phyloP scores from a whole-genome alignment of 2,329 filamentous ascomycete species.

The Talaromyces sp. region DNA sequence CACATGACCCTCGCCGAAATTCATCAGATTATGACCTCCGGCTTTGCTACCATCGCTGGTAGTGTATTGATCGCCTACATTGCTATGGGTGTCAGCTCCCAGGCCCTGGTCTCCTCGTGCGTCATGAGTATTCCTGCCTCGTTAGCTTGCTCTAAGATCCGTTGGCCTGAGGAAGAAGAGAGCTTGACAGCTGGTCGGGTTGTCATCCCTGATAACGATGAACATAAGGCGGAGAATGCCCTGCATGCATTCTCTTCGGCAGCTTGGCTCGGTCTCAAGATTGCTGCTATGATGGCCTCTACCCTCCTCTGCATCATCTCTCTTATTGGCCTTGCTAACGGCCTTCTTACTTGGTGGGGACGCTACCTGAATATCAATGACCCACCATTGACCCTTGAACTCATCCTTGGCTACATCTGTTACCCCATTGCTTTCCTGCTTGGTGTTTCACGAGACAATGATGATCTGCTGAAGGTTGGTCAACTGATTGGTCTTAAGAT shows the following conservation, averaged over 20 bases:
- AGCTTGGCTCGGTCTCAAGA: slow-evolving; percentile 83
- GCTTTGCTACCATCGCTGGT: slow-evolving; percentile 89
- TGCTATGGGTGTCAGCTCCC: slow-evolving; percentile 76
- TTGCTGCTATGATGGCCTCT: slow-evolving; percentile 78
- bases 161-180: slow-evolving; percentile 86
- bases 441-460: slow-evolving; percentile 67
- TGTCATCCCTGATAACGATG: slow-evolving; percentile 76
- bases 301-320: slow-evolving; percentile 84
- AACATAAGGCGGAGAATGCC: slow-evolving; percentile 71
- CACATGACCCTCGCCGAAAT: slow-evolving; percentile 85
- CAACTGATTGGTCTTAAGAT: slow-evolving; percentile 84
- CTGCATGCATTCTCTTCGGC: slow-evolving; percentile 85
- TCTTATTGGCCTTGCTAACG: slow-evolving; percentile 72
- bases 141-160: slow-evolving; percentile 83
- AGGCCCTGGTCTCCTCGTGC: slow-evolving; percentile 85
- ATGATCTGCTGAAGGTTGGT: slow-evolving; percentile 69
- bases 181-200: slow-evolving; percentile 80
- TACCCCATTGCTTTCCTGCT: slow-evolving; percentile 81
- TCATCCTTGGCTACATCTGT: slow-evolving; percentile 76
- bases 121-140: slow-evolving; percentile 96
- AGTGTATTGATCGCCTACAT: slow-evolving; percentile 87
- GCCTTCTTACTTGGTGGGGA: slow-evolving; percentile 81
- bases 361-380: slow-evolving; percentile 73
- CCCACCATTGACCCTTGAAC: slow-evolving; percentile 71
- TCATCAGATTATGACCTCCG: slow-evolving; percentile 90